Percentiles rank a stretch among this genome's conserved stretches.
These are phyloP conservation scores for Acanthamoeba polyphaga DNA, from an alignment of 208 protist species.

Conservation along the genomic window DNA sequence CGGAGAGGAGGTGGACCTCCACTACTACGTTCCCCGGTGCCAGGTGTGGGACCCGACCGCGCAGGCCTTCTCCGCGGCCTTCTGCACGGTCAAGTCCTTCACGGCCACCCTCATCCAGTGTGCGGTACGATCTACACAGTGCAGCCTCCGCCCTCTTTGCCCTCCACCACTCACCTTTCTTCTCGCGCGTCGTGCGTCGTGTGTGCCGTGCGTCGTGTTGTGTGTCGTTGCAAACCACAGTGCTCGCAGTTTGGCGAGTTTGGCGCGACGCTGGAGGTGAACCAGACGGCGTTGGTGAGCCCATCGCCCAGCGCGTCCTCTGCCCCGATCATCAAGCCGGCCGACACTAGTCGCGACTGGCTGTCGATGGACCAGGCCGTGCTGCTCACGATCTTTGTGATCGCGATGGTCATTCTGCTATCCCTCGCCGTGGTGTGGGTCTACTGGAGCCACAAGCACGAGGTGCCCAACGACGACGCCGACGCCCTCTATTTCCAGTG, in stretches of 20 bases:
- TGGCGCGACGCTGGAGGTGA: background rate
- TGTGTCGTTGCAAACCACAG: background rate
- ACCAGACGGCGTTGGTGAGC: background rate
- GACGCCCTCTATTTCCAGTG: background rate
- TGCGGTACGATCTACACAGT: background rate
- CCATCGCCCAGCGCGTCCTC: background rate
- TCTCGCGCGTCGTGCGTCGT: background rate
- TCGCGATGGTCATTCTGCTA: background rate
- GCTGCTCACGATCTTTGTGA: background rate
- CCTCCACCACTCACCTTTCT: background rate
- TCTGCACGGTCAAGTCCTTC: background rate
- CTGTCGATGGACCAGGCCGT: background rate
- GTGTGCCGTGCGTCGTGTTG: background rate
- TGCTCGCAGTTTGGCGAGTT: background rate
- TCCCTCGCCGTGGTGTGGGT: background rate
- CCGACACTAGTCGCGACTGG: background rate
- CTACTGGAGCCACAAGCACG: constrained; percentile 33
- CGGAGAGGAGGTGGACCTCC: background rate
- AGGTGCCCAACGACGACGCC: background rate
- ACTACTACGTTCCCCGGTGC: background rate
- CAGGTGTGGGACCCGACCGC: background rate
- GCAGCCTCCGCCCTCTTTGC: background rate
- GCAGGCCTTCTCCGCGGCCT: background rate
- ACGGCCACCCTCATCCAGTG: background rate
- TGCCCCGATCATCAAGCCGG: background rate